Evolutionary conservation across 768 basidiomycete genomes (phyloP).

Genomic region (Boletus vinaceobasis): DNA sequence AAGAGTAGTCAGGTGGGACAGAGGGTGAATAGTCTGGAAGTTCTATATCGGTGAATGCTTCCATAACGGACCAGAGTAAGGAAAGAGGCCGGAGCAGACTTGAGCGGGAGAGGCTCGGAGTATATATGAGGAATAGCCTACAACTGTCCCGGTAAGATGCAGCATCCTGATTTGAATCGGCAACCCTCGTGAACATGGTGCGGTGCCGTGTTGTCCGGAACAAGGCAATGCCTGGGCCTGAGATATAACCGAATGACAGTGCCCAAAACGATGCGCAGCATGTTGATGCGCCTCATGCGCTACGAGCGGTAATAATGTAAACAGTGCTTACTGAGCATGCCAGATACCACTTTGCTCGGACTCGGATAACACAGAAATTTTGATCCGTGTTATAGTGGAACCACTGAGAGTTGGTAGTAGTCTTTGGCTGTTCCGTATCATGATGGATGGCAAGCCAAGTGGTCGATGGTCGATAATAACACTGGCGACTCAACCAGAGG

Average conservation of each 20-base stretch:
- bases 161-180: conserved; percentile 7
- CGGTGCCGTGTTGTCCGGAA: conserved; percentile 14
- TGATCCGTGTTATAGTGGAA: not conserved
- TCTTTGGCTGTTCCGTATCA: not conserved
- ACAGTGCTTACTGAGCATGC: not conserved
- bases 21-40: conserved; percentile 56
- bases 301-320: not conserved
- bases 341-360: not conserved
- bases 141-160: not conserved
- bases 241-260: conserved; percentile 4
- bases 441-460: not conserved
- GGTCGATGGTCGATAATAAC: not conserved
- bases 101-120: not conserved
- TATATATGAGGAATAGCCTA: conserved; percentile 24
- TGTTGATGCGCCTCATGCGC: not conserved
- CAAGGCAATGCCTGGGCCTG: conserved; percentile 14
- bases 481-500: no score
- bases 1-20: conserved; percentile 56
- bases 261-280: conserved; percentile 5
- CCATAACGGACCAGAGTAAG: conserved; percentile 11
- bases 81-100: conserved; percentile 1
- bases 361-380: not conserved
- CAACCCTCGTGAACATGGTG: conserved; percentile 1
- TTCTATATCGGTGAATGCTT: conserved; percentile 5
- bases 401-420: not conserved